Base-by-base conservation (phyloP, 345 rosid species). In the Mercurialis annua region DNA sequence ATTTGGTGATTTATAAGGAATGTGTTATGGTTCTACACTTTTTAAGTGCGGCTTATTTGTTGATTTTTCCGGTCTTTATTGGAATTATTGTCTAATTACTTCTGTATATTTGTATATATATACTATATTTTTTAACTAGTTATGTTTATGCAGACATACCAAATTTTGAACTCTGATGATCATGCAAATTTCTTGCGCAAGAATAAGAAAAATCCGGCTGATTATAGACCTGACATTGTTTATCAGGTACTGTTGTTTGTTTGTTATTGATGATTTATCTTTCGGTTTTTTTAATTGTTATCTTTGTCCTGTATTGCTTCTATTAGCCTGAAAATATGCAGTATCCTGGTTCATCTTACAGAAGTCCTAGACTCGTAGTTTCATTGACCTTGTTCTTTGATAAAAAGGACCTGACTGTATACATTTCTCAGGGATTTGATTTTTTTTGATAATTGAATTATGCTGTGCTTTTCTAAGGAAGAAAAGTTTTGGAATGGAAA, bases 101-200 rank as follows among this genome's bases (percentile, higher is more conserved):
- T 27, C 40, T 26, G 5, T 0, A 10, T 23, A 26, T 26, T 53
- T 53, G 11, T 52, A 10, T 23, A 36, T n/a, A n/a, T n/a, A n/a
- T n/a, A n/a, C n/a, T n/a, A 16, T 14, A 29, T 16, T 21, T 8
- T 64, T 52, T 62, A n/a, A 64, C 42, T 42, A 48, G 29, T 73
- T 73, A 34, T 33, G 36, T 62, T 43, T 57, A 0, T 76, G 73
- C 88, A 90, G 97, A 88, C 70, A 71, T 87, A 87, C 62, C 96
- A 93, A 59, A 75, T 93, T n/a, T 76, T 93, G 62, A 90, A 85
- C 78, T 93, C 96, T 12, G 97, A 93, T 66, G 97, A 90, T 62
- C 98, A 90, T 49, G 77, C 90, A 30, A 85, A 87, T 79, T 90
- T 90, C 85, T 75, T 92, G 83, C 69, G 72, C 60, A 88, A 81